Evolutionary conservation across 257 asterid genomes (phyloP).

Genomic region (Hygrophila difformis): DNA sequence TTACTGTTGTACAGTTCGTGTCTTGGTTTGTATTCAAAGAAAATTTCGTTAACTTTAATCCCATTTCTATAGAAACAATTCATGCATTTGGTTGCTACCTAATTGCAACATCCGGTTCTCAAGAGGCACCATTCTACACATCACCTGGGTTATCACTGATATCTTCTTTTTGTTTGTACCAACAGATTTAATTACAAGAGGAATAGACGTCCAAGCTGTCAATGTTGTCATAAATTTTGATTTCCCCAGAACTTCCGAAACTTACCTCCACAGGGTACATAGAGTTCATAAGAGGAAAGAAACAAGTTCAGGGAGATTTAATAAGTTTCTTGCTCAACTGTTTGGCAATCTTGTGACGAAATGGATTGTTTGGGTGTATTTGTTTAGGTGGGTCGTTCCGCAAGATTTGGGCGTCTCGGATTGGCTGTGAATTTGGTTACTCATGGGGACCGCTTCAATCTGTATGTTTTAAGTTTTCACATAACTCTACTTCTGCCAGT

Average conservation of each 20-base stretch:
- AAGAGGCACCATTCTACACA: too few species aligned
- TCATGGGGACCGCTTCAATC: slow-evolving; percentile 16
- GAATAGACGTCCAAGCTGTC: slow-evolving; percentile 45
- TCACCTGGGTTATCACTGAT: background rate
- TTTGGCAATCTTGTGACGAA: too few species aligned
- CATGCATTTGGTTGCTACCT: too few species aligned
- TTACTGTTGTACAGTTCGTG: too few species aligned
- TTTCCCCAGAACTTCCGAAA: slow-evolving; percentile 38
- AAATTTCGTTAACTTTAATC: too few species aligned
- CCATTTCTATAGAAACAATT: too few species aligned
- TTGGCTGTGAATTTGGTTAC: slow-evolving; percentile 27
- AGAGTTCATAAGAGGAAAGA: background rate
- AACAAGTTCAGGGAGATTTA: background rate
- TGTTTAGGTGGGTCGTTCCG: slow-evolving; percentile 31
- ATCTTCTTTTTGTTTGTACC: background rate
- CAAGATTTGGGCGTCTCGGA: slow-evolving; percentile 31
- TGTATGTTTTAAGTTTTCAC: slow-evolving; percentile 15
- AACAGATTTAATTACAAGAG: slow-evolving; percentile 41
- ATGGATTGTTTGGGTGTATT: too few species aligned
- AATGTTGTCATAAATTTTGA: slow-evolving; percentile 40
- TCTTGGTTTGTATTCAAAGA: too few species aligned
- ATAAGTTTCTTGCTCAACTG: background rate
- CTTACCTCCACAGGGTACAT: slow-evolving; percentile 42
- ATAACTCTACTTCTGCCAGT: too few species aligned
- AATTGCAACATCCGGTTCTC: too few species aligned